Evolutionary conservation across 2,329 filamentous ascomycete genomes (phyloP).

Genomic region (Alternaria metachromatica): DNA sequence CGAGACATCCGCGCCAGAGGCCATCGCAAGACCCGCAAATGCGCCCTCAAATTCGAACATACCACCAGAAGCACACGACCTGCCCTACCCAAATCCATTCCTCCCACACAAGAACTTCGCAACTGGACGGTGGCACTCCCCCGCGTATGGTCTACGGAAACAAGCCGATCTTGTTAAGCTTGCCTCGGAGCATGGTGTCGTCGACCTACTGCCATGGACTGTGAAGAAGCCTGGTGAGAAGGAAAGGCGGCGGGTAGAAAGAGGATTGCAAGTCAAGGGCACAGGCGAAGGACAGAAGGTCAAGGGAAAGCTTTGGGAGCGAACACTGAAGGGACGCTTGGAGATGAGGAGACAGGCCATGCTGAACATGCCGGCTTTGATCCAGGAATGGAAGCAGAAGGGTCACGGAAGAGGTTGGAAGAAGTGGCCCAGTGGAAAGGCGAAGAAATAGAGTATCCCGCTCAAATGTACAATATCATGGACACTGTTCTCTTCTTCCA

Average conservation of each 20-base stretch:
- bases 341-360: constrained; percentile 90
- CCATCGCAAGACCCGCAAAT: constrained; percentile 21
- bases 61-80: constrained; percentile 44
- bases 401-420: constrained; percentile 78
- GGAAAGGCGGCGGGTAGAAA: constrained; percentile 75
- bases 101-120: constrained; percentile 75
- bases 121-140: constrained; percentile 84
- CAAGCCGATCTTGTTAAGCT: constrained; percentile 93
- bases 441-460: constrained; percentile 22
- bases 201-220: constrained; percentile 78
- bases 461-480: neutral
- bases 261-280: constrained; percentile 84
- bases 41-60: constrained; percentile 20
- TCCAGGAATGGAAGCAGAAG: constrained; percentile 85
- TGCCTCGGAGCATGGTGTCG: constrained; percentile 77
- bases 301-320: constrained; percentile 94
- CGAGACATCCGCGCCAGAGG: constrained; percentile 37
- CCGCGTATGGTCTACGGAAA: constrained; percentile 80
- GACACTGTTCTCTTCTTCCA: neutral
- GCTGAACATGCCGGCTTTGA: constrained; percentile 91
- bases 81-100: constrained; percentile 78
- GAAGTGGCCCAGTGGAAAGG: constrained; percentile 67
- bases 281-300: constrained; percentile 91
- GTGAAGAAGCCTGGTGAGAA: constrained; percentile 76
- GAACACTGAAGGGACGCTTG: constrained; percentile 81